Conservation (phyloP, 2,329 filamentous ascomycete species). For the Teratosphaeriaceae sp. region DNA sequence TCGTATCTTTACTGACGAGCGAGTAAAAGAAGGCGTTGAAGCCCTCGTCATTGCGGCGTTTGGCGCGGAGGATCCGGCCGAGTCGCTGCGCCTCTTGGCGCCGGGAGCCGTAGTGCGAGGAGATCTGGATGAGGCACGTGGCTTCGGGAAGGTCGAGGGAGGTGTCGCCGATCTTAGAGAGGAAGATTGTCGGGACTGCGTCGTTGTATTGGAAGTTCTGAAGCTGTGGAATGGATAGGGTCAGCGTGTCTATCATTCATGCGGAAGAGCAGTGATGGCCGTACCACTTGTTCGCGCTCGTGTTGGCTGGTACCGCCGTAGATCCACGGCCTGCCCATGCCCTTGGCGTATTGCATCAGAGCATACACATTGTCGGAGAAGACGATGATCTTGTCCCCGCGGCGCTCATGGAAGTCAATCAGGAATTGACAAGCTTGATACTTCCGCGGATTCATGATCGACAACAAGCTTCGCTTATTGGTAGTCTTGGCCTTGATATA, state of each 20-base stretch:
- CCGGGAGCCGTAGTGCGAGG: slow-evolving; percentile 92
- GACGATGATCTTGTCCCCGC: slow-evolving; percentile 96
- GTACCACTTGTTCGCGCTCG: slow-evolving; percentile 79
- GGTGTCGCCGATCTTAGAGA: slow-evolving; percentile 96
- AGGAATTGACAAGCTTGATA: slow-evolving; percentile 96
- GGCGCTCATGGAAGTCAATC: slow-evolving; percentile 94
- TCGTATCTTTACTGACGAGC: slow-evolving; percentile 91
- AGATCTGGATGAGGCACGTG: slow-evolving; percentile 94
- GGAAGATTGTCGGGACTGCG: slow-evolving; percentile 82
- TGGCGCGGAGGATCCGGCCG: slow-evolving; percentile 87
- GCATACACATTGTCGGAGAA: slow-evolving; percentile 98
- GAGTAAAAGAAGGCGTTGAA: slow-evolving; percentile 99
- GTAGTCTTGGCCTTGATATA: slow-evolving; percentile 65
- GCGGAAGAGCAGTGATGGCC: too few relatives aligned
- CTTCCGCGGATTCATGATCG: slow-evolving; percentile 96
- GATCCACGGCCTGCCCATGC: slow-evolving; percentile 81
- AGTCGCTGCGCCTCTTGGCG: slow-evolving; percentile 93
- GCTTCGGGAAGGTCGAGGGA: slow-evolving; percentile 96
- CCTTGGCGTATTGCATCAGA: slow-evolving; percentile 74
- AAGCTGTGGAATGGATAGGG: too few relatives aligned
- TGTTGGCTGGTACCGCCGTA: slow-evolving; percentile 80
- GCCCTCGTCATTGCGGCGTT: slow-evolving; percentile 92
- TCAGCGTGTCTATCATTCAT: too few relatives aligned
- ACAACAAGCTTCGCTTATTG: slow-evolving; percentile 63
- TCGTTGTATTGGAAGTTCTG: slow-evolving; percentile 95